phyloP scores from a whole-genome alignment of 371 early-diverging fungal genomes.

The Sporodiniella umbellata region DNA sequence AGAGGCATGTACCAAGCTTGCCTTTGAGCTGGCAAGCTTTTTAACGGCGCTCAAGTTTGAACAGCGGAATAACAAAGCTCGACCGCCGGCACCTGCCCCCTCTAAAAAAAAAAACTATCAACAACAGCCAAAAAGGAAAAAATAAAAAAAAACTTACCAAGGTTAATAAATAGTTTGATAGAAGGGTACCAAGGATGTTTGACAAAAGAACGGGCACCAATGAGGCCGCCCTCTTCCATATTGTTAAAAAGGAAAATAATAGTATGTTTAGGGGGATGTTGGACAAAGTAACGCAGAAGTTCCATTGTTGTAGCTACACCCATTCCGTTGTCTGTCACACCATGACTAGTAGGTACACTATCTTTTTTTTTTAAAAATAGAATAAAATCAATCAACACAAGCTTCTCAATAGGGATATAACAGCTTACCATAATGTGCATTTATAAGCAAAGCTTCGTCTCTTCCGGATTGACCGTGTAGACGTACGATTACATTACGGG shows the following conservation, averaged over 20 bases:
- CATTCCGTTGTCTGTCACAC: constrained; percentile 86
- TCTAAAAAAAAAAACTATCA: constrained; percentile 35
- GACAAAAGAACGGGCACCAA: constrained; percentile 72
- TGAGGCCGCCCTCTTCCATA: constrained; percentile 79
- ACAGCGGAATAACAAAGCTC: constrained; percentile 66
- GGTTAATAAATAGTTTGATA: constrained; percentile 77
- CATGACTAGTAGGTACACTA: constrained; percentile 74
- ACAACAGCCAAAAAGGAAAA: not conserved
- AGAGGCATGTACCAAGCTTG: constrained; percentile 31
- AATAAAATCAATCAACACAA: not conserved
- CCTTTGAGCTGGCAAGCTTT: constrained; percentile 23
- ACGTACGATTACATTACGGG: constrained; percentile 50
- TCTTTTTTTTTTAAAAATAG: constrained; percentile 37
- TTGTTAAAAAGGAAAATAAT: constrained; percentile 86
- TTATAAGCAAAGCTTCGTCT: constrained; percentile 47
- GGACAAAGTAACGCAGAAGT: constrained; percentile 59
- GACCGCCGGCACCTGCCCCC: constrained; percentile 80
- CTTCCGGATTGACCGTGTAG: constrained; percentile 40
- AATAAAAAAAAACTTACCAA: constrained; percentile 38
- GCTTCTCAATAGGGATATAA: not conserved
- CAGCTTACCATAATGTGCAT: constrained; percentile 56
- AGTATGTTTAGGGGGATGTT: constrained; percentile 51
- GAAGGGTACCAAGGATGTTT: constrained; percentile 75
- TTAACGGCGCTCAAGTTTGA: constrained; percentile 54
- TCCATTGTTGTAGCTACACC: constrained; percentile 72